Evolutionary conservation across 129 eudicot species (phyloP).

Genomic region (Escallonia herrerae): DNA sequence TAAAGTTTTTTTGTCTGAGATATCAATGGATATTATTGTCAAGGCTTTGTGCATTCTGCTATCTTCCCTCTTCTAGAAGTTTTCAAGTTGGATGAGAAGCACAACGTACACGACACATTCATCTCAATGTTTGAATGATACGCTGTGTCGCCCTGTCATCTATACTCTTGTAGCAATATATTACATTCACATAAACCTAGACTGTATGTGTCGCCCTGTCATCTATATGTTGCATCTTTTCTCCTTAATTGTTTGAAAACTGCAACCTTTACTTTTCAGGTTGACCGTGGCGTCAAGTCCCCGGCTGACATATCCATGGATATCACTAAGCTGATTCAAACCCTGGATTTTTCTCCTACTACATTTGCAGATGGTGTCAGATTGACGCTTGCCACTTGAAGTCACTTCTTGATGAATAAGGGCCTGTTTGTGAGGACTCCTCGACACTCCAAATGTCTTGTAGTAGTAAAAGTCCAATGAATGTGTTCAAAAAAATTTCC

Average conservation of each 20-base stretch:
- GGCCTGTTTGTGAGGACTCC: neutral
- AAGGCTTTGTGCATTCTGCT: too few species aligned
- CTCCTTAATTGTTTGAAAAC: slow-evolving; percentile 1
- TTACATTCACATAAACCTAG: too few species aligned
- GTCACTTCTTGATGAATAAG: slow-evolving; percentile 11
- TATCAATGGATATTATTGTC: too few species aligned
- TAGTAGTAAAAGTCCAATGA: neutral
- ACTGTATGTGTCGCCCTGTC: too few species aligned
- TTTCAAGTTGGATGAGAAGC: too few species aligned
- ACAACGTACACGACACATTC: too few species aligned
- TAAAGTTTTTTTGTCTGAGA: neutral
- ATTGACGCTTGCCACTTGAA: slow-evolving; percentile 50
- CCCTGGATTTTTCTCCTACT: slow-evolving; percentile 48
- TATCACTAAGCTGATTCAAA: slow-evolving; percentile 50
- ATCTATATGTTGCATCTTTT: neutral
- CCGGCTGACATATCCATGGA: slow-evolving; percentile 96
- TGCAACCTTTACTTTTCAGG: slow-evolving; percentile 28
- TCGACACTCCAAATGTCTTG: neutral
- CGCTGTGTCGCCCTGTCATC: too few species aligned
- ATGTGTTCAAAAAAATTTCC: neutral
- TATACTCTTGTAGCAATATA: too few species aligned
- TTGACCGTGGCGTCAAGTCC: slow-evolving; percentile 89
- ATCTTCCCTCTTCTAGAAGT: neutral
- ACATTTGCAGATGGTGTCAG: slow-evolving; percentile 59
- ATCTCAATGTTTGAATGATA: too few species aligned